Evolutionary conservation across 495 filamentous ascomycete genomes (phyloP), one percentile per base, ranked within the genome.

Genomic region (Chaetomium cochliodes): DNA sequence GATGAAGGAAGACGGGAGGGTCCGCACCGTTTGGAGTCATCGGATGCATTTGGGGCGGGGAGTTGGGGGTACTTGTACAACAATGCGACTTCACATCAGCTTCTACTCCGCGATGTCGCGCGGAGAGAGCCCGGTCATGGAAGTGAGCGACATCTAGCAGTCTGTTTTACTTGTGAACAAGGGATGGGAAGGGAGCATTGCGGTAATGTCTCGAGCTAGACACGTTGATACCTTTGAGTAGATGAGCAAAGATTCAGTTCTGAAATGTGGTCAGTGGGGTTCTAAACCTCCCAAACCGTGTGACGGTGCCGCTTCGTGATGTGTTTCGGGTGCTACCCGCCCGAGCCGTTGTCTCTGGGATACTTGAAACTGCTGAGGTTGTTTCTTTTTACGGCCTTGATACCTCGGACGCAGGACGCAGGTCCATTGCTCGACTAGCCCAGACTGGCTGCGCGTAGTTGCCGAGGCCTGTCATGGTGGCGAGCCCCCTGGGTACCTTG

Each of bases 401-500:
- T 39, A 28, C 58, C 58, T 60, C 58, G 58, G 30, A 26, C 28
- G 18, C 59, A 23, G 11, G n/a, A n/a, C 30, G 28, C 9, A 37
- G 33, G 8, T 28, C 33, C 23, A 18, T 54, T 62, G 33, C 33
- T 37, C 33, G 3, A 11, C 33, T 7, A 8, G 18, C 0, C 6
- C 28, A 30, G 28, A 30, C 28, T 30, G 6, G 3, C 28, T 53
- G 33, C 47, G 20, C 13, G n/a, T 4, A 33, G 33, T 23, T 62
- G 47, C 59, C 59, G 47, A 41, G 50, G 50, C 47, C 22, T 62
- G n/a, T 47, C 41, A 44, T 30, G 42, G 57, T 49, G 57, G 58
- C 46, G 13, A 39, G 5, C 33, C 33, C 33, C 33, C 33, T 37
- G 33, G 9, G 33, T 37, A 12, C 33, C 33, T 37, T 37, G 33